Evolutionary conservation across 2,329 filamentous ascomycete genomes (phyloP).

Genomic region (Thyridium curvatum): DNA sequence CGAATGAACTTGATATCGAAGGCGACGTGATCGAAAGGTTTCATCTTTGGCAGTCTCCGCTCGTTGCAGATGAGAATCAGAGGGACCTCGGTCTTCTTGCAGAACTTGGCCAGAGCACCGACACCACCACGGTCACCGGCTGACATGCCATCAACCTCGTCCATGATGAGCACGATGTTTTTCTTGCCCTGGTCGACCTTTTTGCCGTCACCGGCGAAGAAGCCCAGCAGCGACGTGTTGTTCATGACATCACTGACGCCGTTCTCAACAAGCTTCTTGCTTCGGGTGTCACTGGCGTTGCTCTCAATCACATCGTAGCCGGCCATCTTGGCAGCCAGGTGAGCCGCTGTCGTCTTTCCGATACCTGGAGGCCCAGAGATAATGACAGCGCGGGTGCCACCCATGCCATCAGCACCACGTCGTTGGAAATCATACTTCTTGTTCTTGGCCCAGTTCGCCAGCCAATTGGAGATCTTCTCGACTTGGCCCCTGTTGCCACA

Average conservation of each 20-base stretch:
- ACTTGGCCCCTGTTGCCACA: slow-evolving; percentile 91
- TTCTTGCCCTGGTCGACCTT: slow-evolving; percentile 76
- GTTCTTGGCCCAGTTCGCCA: slow-evolving; percentile 73
- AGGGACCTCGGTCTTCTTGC: slow-evolving; percentile 90
- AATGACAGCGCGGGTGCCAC: slow-evolving; percentile 81
- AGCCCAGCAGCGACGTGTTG: slow-evolving; percentile 87
- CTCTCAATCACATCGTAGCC: slow-evolving; percentile 92
- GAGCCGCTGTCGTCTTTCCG: slow-evolving; percentile 94
- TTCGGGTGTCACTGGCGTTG: slow-evolving; percentile 92
- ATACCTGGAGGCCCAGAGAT: slow-evolving; percentile 94
- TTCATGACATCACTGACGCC: slow-evolving; percentile 87
- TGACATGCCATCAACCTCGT: slow-evolving; percentile 98
- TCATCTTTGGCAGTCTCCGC: slow-evolving; percentile 90
- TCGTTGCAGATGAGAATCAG: slow-evolving; percentile 99
- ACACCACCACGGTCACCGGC: slow-evolving; percentile 94
- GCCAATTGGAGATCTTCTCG: slow-evolving; percentile 84
- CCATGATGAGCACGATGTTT: slow-evolving; percentile 95
- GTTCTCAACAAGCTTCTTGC: slow-evolving; percentile 89
- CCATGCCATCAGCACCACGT: slow-evolving; percentile 77
- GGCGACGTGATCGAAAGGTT: slow-evolving; percentile 83
- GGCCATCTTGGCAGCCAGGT: slow-evolving; percentile 86
- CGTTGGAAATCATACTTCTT: slow-evolving; percentile 78
- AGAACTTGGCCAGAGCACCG: slow-evolving; percentile 86
- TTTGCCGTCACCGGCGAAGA: slow-evolving; percentile 79
- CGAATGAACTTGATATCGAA: slow-evolving; percentile 83